Base-by-base conservation (phyloP, 148 eudicot genomes). In the Amaranthus palmeri region DNA sequence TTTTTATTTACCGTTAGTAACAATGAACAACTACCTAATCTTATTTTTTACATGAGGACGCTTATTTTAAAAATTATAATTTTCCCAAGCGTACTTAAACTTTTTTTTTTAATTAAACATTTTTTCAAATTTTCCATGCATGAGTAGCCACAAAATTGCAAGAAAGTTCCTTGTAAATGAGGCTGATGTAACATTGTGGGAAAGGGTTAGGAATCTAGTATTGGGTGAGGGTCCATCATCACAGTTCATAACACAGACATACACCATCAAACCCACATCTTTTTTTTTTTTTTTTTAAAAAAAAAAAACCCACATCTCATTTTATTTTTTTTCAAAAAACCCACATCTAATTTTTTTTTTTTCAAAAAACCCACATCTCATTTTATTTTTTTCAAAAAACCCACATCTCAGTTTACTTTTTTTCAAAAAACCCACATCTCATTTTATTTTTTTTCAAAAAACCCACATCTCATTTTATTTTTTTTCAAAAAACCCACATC, bases 161-260 rank as follows among this genome's bases (percentile, higher is more conserved):
- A 5, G 62, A 58, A 58, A 58, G 62, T 58, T 58, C 42, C 62
- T 18, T 58, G 10, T 42, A 58, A 12, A 60, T 25, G 36, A 25
- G 36, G 64, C 45, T 36, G 64, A 10, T 60, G n/a, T 3, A 47
- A 45, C 25, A n/a, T 12, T 0, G 3, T 50, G 46, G 40, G 53
- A 69, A 42, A 51, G 53, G 12, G 7, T 58, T 25, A 10, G 15
- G 45, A 70, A 45, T 70, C 54, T 47, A 58, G 18, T 10, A 54
- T 2, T 8, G 72, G 61, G 72, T 69, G 61, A 10, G 72, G 61
- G 72, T 69, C 72, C 72, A 69, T 15, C 13, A 25, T 25, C 36
- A 25, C 41, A 54, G 48, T 43, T 54, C 55, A 14, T 54, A 56
- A 15, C 12, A 69, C 50, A 42, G 3, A 45, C 18, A 25, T 43